phyloP scores from a whole-genome alignment of 2,329 filamentous ascomycete species.

The Pseudogymnoascus sp. region DNA sequence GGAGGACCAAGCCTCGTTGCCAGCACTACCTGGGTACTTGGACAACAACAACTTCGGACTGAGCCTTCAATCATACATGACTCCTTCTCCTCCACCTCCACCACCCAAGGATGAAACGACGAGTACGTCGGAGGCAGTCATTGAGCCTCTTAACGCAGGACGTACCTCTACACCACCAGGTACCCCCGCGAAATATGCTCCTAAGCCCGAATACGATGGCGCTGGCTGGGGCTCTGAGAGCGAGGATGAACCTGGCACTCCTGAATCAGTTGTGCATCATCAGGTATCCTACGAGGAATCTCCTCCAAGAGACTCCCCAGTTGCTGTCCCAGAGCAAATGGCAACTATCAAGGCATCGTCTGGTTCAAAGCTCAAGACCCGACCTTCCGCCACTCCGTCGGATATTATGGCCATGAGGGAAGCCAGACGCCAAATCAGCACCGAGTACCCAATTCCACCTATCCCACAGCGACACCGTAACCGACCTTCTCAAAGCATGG shows the following conservation, averaged over 20 bases:
- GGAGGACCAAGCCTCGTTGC: conserved; percentile 11
- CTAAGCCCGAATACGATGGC: conserved; percentile 57
- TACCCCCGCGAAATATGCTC: conserved; percentile 26
- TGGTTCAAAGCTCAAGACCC: conserved; percentile 79
- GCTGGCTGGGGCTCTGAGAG: conserved; percentile 51
- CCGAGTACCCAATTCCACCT: conserved; percentile 56
- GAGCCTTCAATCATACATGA: conserved; percentile 47
- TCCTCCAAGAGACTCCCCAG: conserved; percentile 39
- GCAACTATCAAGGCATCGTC: conserved; percentile 80
- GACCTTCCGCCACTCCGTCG: conserved; percentile 77
- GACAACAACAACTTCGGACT: conserved; percentile 44
- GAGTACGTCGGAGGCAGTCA: background rate
- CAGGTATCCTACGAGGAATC: conserved; percentile 38
- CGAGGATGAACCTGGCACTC: conserved; percentile 60
- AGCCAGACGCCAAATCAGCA: conserved; percentile 74
- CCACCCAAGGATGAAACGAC: background rate
- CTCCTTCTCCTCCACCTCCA: conserved; percentile 31
- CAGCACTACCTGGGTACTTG: conserved; percentile 39
- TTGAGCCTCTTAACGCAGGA: background rate
- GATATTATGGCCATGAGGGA: conserved; percentile 81
- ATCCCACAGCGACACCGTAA: conserved; percentile 54
- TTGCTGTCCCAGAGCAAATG: conserved; percentile 67
- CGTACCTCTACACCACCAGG: conserved; percentile 18
- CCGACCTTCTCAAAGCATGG: conserved; percentile 43
- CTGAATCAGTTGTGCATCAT: conserved; percentile 84